phyloP scores from a whole-genome alignment of 2,329 filamentous ascomycete species.

The Aspergillus proliferans region DNA sequence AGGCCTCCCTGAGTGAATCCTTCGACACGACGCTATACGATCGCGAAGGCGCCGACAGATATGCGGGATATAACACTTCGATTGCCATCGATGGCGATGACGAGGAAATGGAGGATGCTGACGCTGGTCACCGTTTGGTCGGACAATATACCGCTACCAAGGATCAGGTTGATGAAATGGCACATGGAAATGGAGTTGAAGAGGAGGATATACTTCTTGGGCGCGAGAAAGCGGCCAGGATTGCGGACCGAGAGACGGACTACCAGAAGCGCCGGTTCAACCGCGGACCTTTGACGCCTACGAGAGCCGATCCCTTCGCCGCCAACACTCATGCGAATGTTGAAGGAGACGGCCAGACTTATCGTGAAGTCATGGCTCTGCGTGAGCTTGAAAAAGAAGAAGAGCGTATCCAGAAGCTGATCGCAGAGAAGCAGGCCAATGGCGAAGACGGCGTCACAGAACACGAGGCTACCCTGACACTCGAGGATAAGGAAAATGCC shows the following conservation, averaged over 20 bases:
- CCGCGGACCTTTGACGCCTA: constrained; percentile 71
- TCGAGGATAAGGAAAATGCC: constrained; percentile 65
- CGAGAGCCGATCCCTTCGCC: constrained; percentile 78
- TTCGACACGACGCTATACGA: constrained; percentile 89
- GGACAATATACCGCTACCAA: constrained; percentile 94
- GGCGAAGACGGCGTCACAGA: constrained; percentile 56
- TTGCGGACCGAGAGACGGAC: constrained; percentile 88
- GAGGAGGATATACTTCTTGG: constrained; percentile 85
- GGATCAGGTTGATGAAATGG: constrained; percentile 90
- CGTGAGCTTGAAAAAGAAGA: constrained; percentile 92
- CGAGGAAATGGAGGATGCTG: constrained; percentile 70
- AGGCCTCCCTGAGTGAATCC: constrained; percentile 79
- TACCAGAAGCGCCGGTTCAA: constrained; percentile 96
- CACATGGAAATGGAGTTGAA: constrained; percentile 75
- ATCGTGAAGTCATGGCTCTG: constrained; percentile 83
- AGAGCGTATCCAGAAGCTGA: constrained; percentile 71
- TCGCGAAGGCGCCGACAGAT: constrained; percentile 69
- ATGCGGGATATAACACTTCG: constrained; percentile 82
- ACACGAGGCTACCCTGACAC: constrained; percentile 67
- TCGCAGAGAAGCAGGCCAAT: constrained; percentile 66
- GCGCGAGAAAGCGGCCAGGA: constrained; percentile 82
- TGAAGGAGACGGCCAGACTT: constrained; percentile 70
- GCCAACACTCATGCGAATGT: constrained; percentile 64
- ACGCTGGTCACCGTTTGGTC: constrained; percentile 70
- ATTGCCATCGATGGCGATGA: constrained; percentile 74